These are phyloP conservation scores for Mortierella sp. DNA, from an alignment of 371 early-diverging fungal genomes.

Conservation along the genomic window DNA sequence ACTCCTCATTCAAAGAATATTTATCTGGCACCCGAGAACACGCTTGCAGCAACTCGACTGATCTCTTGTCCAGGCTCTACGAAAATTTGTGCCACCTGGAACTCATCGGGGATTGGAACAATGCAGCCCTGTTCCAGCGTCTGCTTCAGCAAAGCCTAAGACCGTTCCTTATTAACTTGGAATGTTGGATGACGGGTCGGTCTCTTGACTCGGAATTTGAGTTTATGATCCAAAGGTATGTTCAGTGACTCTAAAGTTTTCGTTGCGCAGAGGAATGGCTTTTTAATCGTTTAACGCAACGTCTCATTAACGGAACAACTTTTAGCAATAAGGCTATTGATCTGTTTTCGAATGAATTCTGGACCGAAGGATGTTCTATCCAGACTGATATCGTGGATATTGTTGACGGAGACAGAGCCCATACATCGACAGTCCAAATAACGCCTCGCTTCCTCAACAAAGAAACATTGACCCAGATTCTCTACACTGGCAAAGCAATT, in stretches of 20 bases:
- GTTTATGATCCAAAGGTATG: slow-evolving; percentile 36
- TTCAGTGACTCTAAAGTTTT: background rate
- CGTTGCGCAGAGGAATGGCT: too few species aligned
- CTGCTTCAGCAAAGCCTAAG: slow-evolving; percentile 31
- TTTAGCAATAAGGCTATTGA: slow-evolving; percentile 19
- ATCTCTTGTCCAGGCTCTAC: slow-evolving; percentile 25
- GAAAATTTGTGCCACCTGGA: slow-evolving; percentile 13
- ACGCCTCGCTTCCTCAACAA: slow-evolving; percentile 28
- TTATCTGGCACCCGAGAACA: slow-evolving; percentile 4
- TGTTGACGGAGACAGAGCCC: background rate
- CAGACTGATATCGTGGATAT: slow-evolving; percentile 18
- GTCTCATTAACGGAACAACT: too few species aligned
- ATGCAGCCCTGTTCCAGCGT: slow-evolving; percentile 16
- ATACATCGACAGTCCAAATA: background rate
- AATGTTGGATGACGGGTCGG: slow-evolving; percentile 42
- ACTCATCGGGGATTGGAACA: slow-evolving; percentile 15
- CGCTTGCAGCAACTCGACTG: slow-evolving; percentile 15
- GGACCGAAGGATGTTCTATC: slow-evolving; percentile 28
- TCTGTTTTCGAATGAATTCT: slow-evolving; percentile 27
- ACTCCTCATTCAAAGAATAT: background rate
- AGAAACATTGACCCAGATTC: slow-evolving; percentile 10
- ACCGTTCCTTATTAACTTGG: slow-evolving; percentile 34
- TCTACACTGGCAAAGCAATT: slow-evolving; percentile 50
- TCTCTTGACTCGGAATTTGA: slow-evolving; percentile 26
- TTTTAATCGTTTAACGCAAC: too few species aligned